phyloP scores from a whole-genome alignment of 441 rosid species.

The Populus hybrid region DNA sequence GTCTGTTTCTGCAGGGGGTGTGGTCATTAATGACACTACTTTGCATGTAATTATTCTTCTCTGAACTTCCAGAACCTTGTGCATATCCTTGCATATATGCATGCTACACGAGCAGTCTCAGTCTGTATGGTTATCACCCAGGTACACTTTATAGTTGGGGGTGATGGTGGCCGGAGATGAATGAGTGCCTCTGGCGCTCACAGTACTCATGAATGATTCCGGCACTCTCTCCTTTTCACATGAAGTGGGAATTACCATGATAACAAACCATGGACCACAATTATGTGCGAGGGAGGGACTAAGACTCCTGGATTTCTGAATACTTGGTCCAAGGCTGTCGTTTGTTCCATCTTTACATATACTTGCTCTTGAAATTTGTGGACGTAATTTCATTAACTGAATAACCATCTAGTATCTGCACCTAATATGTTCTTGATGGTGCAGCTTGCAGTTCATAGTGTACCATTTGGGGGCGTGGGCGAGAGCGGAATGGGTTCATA shows the following conservation, averaged over 20 bases:
- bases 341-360: background rate
- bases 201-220: background rate
- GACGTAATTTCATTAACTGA: background rate
- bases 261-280: background rate
- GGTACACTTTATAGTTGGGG: background rate
- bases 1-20: constrained; percentile 76
- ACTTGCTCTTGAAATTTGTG: background rate
- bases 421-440: constrained; percentile 9
- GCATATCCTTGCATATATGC: constrained; percentile 15
- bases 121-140: background rate
- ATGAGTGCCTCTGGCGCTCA: background rate
- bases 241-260: background rate
- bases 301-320: background rate
- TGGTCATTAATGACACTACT: constrained; percentile 71
- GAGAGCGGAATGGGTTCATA: constrained; percentile 81
- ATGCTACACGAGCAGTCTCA: background rate
- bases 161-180: background rate
- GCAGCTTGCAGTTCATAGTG: constrained; percentile 49
- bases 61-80: constrained; percentile 11
- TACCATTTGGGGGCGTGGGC: constrained; percentile 86
- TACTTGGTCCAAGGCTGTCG: background rate
- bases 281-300: background rate
- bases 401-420: constrained; percentile 10
- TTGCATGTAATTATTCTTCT: constrained; percentile 48
- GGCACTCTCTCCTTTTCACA: background rate